Base-by-base conservation (phyloP, 2,329 filamentous ascomycete genomes). In the Paracamarosporium sp. region DNA sequence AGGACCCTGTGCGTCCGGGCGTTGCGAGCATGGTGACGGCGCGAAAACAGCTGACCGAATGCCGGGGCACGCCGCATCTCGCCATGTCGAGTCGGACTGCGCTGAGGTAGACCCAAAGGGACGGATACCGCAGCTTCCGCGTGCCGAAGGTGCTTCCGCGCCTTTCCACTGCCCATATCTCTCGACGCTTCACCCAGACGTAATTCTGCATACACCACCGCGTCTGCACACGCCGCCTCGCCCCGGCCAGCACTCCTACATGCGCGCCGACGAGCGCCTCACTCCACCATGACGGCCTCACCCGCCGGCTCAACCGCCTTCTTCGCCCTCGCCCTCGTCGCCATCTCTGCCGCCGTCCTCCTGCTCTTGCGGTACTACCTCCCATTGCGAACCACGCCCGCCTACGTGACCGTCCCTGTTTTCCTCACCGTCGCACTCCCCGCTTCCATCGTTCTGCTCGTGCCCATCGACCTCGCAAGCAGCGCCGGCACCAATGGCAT, bases 371-470 rank as follows among this genome's bases (percentile, higher is more conserved):
- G 95, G 70, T 88, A 92, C 80, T 99, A 93, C 78, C 86, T 99
- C 9, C 94, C 94, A 2, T 84, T 99, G 31, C 92, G 95, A 66
- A 88, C 90, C 6, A 98, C 95, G 1, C 94, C 95, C 0, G 91
- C 89, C 58, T 97, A 96, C 78, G 88, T 98, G 50, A 85, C 93
- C 50, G 85, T 97, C 1, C 94, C 95, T 33, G 92, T 99, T 61
- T 99, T 99, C 80, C 90, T 99, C 65, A 92, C 94, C n/a, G 85
- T 99, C 66, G 93, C 92, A 72, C 86, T 99, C 5, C 96, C 95
- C 11, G 92, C 92, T 45, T 93, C 91, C 76, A 94, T 96, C 70
- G 87, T 98, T 24, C 83, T 99, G 24, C 86, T 99, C 22, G 93
- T 99, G 6, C 95, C 95, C 5, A 96, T 99, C 76, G 95, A 99